Evolutionary conservation across 441 rosid species (phyloP).

Genomic region (Aleurites moluccanus): DNA sequence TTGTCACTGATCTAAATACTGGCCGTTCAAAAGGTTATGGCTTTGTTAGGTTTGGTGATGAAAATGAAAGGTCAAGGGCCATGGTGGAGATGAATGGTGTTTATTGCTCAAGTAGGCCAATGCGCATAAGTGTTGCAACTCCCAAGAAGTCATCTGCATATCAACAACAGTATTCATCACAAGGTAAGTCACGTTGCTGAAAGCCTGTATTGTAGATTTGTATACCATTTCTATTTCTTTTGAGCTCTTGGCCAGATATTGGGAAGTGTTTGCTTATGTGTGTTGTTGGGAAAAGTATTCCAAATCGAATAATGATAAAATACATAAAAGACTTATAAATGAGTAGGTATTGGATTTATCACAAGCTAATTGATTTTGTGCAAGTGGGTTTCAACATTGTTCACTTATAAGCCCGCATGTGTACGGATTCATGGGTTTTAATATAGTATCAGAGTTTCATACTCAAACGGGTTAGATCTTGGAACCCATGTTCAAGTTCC

Average conservation of each 20-base stretch:
- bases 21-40: slow-evolving; percentile 95
- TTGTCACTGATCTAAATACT: slow-evolving; percentile 79
- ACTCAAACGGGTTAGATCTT: too few relatives aligned
- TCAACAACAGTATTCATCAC: slow-evolving; percentile 87
- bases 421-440: too few relatives aligned
- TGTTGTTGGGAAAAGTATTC: too few relatives aligned
- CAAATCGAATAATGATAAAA: too few relatives aligned
- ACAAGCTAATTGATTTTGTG: too few relatives aligned
- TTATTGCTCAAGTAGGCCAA: slow-evolving; percentile 85
- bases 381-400: too few relatives aligned
- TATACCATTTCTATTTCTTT: slow-evolving; percentile 4
- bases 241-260: slow-evolving; percentile 1
- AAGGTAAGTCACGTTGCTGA: slow-evolving; percentile 50
- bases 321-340: too few relatives aligned
- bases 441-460: too few relatives aligned
- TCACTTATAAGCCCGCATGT: too few relatives aligned
- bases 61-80: slow-evolving; percentile 75
- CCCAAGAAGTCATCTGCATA: slow-evolving; percentile 80
- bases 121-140: slow-evolving; percentile 94
- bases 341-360: too few relatives aligned
- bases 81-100: slow-evolving; percentile 92
- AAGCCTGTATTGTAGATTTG: slow-evolving; percentile 12
- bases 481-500: too few relatives aligned
- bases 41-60: slow-evolving; percentile 96
- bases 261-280: not conserved